Percentiles rank a stretch among this genome's conserved stretches.
phyloP scores from a whole-genome alignment of 1,284 basidiomycete genomes.

The Cutaneotrichosporon cutaneum region DNA sequence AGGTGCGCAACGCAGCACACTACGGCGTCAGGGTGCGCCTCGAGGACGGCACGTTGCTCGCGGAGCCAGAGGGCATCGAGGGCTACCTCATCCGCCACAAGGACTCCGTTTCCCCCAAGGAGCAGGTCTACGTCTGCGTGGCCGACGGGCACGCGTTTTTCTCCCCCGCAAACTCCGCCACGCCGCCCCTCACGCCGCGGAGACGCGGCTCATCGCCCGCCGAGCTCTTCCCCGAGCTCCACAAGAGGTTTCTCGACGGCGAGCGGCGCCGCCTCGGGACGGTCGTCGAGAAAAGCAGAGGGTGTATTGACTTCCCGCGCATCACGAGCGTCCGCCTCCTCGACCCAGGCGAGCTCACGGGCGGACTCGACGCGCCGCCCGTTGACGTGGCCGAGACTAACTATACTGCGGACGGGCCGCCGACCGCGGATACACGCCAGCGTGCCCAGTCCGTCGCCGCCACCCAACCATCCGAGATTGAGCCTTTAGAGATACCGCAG shows the following conservation, averaged over 20 bases:
- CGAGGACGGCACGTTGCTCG: conserved; percentile 40
- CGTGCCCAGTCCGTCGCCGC: background rate
- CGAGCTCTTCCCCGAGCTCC: conserved; percentile 39
- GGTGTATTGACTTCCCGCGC: conserved; percentile 45
- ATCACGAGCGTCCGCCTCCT: conserved; percentile 32
- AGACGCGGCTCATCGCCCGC: conserved; percentile 34
- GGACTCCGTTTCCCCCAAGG: conserved; percentile 22
- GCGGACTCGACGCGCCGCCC: background rate
- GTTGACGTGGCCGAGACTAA: background rate
- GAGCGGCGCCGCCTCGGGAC: conserved; percentile 37
- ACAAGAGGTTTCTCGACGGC: conserved; percentile 30
- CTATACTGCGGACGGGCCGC: background rate
- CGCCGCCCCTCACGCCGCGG: conserved; percentile 38
- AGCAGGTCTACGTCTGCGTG: conserved; percentile 39
- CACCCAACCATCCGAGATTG: background rate
- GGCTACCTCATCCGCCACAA: conserved; percentile 45
- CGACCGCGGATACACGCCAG: background rate
- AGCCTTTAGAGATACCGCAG: background rate
- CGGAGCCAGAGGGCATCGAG: conserved; percentile 49
- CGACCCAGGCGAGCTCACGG: background rate
- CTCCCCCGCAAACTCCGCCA: conserved; percentile 28
- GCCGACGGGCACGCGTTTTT: conserved; percentile 47
- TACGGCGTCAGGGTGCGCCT: conserved; percentile 33
- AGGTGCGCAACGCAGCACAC: conserved; percentile 45
- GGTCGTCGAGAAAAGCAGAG: conserved; percentile 38